Evolutionary conservation across 148 eudicot genomes (phyloP).

Genomic region (Diospyros lotus): DNA sequence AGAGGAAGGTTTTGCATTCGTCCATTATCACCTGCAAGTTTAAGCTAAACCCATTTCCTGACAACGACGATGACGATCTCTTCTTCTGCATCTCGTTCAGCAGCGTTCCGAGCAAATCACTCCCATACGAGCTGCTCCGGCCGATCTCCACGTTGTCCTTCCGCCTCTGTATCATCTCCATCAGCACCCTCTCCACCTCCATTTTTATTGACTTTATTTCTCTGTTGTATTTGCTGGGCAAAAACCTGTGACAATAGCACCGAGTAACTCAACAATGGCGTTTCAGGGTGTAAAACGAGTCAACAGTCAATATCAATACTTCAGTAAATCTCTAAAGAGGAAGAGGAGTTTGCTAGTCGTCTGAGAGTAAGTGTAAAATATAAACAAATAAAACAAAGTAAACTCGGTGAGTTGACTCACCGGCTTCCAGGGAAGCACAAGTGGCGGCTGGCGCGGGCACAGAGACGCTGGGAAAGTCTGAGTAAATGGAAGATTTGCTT

Average conservation of each 20-base stretch:
- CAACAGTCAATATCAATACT: no score
- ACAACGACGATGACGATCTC: no score
- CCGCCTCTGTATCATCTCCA: slow-evolving; percentile 67
- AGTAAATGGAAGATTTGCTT: slow-evolving; percentile 63
- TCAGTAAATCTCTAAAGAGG: no score
- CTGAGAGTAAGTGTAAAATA: no score
- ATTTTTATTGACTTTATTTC: slow-evolving; percentile 57
- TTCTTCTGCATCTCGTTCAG: slow-evolving; percentile 54
- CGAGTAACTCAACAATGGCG: no score
- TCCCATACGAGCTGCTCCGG: slow-evolving; percentile 57
- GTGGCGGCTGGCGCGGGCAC: slow-evolving; percentile 73
- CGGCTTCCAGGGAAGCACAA: slow-evolving; percentile 77
- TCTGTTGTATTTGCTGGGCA: slow-evolving; percentile 76
- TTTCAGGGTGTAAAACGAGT: no score
- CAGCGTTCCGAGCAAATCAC: slow-evolving; percentile 63
- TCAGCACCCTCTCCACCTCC: slow-evolving; percentile 59
- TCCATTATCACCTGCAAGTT: slow-evolving; percentile 72
- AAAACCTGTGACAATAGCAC: slow-evolving; percentile 34
- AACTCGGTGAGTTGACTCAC: no score
- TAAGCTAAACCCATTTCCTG: slow-evolving; percentile 28
- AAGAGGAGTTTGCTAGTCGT: no score
- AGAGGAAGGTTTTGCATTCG: slow-evolving; percentile 76
- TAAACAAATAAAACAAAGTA: no score
- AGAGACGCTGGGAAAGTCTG: slow-evolving; percentile 45
- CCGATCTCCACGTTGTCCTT: slow-evolving; percentile 52